A percentile compares a stretch with the other conserved stretches of the same genome.
Conservation (phyloP, 192 early-diverging fungal genomes). For the Mortierella alpina region DNA sequence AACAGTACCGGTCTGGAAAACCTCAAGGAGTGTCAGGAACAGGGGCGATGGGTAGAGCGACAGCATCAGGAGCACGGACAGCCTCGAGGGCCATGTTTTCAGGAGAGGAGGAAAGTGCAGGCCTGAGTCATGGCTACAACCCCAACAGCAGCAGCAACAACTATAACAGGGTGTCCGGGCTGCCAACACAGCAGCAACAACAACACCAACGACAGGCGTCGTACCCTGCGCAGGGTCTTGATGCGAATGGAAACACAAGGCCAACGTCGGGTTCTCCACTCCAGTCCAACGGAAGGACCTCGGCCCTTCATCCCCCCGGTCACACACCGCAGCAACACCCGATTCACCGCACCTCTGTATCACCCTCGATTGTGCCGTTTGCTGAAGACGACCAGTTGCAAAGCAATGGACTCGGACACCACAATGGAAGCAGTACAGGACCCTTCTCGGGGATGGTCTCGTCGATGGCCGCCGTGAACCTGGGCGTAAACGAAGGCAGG, state of each 20-base stretch:
- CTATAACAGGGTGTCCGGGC: too few relatives aligned
- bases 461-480: conserved; percentile 13
- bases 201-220: conserved; percentile 17
- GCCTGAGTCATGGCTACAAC: background rate
- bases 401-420: background rate
- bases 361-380: conserved; percentile 18
- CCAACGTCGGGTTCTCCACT: conserved; percentile 20
- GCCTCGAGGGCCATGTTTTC: conserved; percentile 11
- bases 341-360: conserved; percentile 6
- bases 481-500: background rate
- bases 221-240: background rate
- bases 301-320: conserved; percentile 2
- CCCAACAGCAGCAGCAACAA: background rate
- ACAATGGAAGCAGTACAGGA: background rate
- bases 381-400: conserved; percentile 7
- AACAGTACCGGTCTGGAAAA: conserved; percentile 22
- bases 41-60: too few relatives aligned
- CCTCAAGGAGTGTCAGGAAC: too few relatives aligned
- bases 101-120: background rate
- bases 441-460: conserved; percentile 9
- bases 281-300: conserved; percentile 19
- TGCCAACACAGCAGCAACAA: conserved; percentile 7
- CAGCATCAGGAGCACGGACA: background rate
- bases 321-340: conserved; percentile 7
- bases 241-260: conserved; percentile 4